Evolutionary conservation across 305 asterid species (phyloP), one percentile per base, ranked within the genome.

Genomic region (Solanum hybrid): DNA sequence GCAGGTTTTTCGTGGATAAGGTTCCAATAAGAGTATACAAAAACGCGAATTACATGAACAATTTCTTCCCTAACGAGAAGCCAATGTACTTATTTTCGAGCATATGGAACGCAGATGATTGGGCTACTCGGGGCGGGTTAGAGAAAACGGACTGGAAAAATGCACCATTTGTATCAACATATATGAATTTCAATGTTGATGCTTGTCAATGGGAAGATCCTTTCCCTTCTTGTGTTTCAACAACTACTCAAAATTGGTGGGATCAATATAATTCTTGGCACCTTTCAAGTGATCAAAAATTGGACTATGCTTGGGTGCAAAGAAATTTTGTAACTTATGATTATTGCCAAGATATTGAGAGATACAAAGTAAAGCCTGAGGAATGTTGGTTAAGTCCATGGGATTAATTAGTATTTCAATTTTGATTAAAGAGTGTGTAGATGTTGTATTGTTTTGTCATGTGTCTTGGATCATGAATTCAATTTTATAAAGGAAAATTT

Each of bases 31-130:
- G 99, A 80, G 98, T 95, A 24, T 97, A 87, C 95, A 96, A 93
- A 94, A 97, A 97, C 40, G 95, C 97, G 0, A 94, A 97, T 92
- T 95, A 97, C 94, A 94, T 92, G 27, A 97, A 97, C 96, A 93
- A 89, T 37, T 97, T 97, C 95, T 97, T 93, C 93, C 99, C 99
- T 0, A 91, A 90, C 24, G 91, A 94, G 91, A 94, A 96, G 92
- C 99, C 99, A 19, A 97, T 97, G 99, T 94, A 93, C 92, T 82
- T 97, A 17, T 95, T 97, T 90, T 97, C 99, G 7, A 97, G 98
- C 94, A 96, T 97, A 35, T 97, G 99, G 99, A 94, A 97, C 36
- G 99, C 98, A 0, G 99, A 97, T n/a, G 98, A 97, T 90, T 97
- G 99, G 99, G 99, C 99, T 11, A 95, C 99, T 1, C 87, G 98